These are phyloP conservation scores for Pseudogymnoascus sp. DNA, from an alignment of 2,329 filamentous ascomycete genomes.

Conservation along the genomic window DNA sequence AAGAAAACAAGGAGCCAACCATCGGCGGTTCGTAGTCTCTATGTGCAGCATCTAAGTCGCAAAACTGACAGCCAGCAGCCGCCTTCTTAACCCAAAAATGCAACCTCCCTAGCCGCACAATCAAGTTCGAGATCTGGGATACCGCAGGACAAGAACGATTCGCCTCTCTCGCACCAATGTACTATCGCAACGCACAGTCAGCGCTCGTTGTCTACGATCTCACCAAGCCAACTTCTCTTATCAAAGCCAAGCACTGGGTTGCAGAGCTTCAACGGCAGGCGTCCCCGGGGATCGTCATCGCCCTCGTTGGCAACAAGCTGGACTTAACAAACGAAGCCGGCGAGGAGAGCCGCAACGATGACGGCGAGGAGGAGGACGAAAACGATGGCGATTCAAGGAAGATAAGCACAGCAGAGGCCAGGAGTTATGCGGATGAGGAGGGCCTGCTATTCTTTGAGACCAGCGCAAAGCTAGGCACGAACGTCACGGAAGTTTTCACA, in stretches of 20 bases:
- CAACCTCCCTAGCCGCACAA: conserved; percentile 84
- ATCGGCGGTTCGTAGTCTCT: conserved; percentile 67
- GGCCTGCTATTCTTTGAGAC: conserved; percentile 94
- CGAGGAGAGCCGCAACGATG: conserved; percentile 40
- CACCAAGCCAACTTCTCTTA: conserved; percentile 88
- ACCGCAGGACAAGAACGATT: conserved; percentile 97
- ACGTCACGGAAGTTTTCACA: conserved; percentile 93
- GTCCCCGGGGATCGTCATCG: conserved; percentile 92
- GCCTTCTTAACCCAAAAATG: conserved; percentile 99
- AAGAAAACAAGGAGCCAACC: conserved; percentile 99
- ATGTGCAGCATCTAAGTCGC: not conserved
- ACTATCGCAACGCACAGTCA: conserved; percentile 97
- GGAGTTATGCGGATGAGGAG: conserved; percentile 91
- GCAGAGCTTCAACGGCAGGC: conserved; percentile 95
- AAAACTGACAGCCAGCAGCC: conserved; percentile 43
- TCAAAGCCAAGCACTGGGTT: conserved; percentile 98
- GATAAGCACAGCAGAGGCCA: conserved; percentile 83
- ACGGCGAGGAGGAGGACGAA: conserved; percentile 39
- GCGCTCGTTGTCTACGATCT: conserved; percentile 98
- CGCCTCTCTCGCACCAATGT: conserved; percentile 94
- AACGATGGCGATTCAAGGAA: conserved; percentile 70
- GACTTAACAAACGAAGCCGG: conserved; percentile 65
- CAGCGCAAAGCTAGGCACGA: conserved; percentile 89
- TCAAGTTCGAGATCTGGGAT: conserved; percentile 96
- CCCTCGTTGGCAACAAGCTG: conserved; percentile 92